These are phyloP conservation scores for Coemansia sp. DNA, from an alignment of 192 early-diverging fungal species.

Conservation along the genomic window DNA sequence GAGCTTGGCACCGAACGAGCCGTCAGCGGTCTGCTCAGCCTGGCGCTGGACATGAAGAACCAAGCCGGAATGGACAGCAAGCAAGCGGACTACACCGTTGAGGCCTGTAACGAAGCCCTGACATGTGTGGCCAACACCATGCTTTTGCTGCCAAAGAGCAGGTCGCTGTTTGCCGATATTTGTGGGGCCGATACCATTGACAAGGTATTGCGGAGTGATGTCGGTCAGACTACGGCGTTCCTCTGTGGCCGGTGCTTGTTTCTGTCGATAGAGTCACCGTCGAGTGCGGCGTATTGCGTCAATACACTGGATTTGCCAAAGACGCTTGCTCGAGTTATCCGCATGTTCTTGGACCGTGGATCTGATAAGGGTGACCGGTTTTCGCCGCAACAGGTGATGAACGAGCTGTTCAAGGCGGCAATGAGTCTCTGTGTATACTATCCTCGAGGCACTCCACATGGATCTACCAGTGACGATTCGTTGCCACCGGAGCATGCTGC, in stretches of 20 bases:
- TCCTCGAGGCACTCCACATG: slow-evolving; percentile 3
- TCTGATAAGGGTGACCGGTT: slow-evolving; percentile 12
- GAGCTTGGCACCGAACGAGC: slow-evolving; percentile 26
- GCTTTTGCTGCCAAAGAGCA: slow-evolving; percentile 33
- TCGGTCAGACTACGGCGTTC: slow-evolving; percentile 13
- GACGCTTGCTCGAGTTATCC: slow-evolving; percentile 13
- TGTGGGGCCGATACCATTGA: not conserved
- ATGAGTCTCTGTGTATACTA: slow-evolving; percentile 35
- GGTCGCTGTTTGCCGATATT: slow-evolving; percentile 1
- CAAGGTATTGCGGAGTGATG: not conserved
- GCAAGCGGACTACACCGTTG: not conserved
- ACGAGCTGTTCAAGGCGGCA: slow-evolving; percentile 44
- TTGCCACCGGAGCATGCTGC: slow-evolving; percentile 28
- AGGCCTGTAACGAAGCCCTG: slow-evolving; percentile 40
- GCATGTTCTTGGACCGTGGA: slow-evolving; percentile 1
- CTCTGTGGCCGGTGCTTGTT: slow-evolving; percentile 45
- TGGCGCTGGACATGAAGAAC: slow-evolving; percentile 16
- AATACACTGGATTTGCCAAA: slow-evolving; percentile 20
- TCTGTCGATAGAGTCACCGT: slow-evolving; percentile 19
- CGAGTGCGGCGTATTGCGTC: slow-evolving; percentile 20
- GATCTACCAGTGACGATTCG: slow-evolving; percentile 16
- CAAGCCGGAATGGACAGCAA: not conserved
- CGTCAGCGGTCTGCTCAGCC: slow-evolving; percentile 19
- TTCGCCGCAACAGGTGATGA: slow-evolving; percentile 30
- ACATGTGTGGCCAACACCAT: slow-evolving; percentile 52